Evolutionary conservation across 2,329 filamentous ascomycete genomes (phyloP).

Genomic region (Aspergillus sp.): DNA sequence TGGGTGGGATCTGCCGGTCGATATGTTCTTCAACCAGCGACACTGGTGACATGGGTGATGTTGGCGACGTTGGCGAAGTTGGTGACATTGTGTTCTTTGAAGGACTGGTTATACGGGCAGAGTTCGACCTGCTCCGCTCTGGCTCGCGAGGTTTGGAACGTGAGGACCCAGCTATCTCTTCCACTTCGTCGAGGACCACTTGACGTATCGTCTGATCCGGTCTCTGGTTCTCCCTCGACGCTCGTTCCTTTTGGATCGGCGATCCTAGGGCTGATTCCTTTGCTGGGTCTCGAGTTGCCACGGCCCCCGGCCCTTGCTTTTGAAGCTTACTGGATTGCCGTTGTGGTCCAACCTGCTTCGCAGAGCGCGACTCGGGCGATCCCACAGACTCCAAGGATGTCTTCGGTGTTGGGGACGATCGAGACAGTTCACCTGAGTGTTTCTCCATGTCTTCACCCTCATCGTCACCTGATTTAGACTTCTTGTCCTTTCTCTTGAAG

Average conservation of each 20-base stretch:
- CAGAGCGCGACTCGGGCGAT: conserved; percentile 34
- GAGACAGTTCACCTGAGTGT: conserved; percentile 58
- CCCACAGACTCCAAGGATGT: conserved; percentile 44
- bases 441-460: conserved; percentile 56
- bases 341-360: conserved; percentile 45
- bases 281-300: conserved; percentile 43
- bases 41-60: conserved; percentile 4
- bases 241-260: conserved; percentile 22
- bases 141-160: conserved; percentile 21
- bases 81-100: conserved; percentile 21
- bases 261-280: conserved; percentile 25
- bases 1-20: conserved; percentile 9
- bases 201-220: conserved; percentile 35
- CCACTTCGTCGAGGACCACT: conserved; percentile 32
- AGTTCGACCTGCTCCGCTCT: conserved; percentile 19
- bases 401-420: conserved; percentile 46
- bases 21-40: conserved; percentile 15
- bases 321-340: conserved; percentile 68
- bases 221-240: conserved; percentile 20
- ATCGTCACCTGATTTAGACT: conserved; percentile 49
- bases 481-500: conserved; percentile 67
- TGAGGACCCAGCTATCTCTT: conserved; percentile 22
- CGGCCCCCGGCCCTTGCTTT: conserved; percentile 58
- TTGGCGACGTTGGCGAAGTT: neutral
- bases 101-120: conserved; percentile 21